A percentile compares a stretch with the other conserved stretches of the same genome.
Evolutionary conservation across 2,329 filamentous ascomycete genomes (phyloP).

Genomic region (Penicillium sclerotiorum): DNA sequence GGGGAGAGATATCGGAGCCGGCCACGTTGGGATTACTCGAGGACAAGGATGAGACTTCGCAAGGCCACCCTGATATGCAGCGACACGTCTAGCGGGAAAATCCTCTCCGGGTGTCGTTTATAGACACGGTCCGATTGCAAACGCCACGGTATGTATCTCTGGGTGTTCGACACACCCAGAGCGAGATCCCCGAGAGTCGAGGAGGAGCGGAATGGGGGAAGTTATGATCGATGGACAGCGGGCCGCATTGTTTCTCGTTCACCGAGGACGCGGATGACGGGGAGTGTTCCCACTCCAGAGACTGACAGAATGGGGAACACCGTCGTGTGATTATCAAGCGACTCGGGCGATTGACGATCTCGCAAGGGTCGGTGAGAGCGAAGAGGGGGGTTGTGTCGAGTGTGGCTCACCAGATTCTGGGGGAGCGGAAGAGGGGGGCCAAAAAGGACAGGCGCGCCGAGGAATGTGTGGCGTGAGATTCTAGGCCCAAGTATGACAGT

Average conservation of each 20-base stretch:
- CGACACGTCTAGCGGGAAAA: constrained; percentile 4
- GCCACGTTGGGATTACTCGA: neutral
- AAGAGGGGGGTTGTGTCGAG: constrained; percentile 52
- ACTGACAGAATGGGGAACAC: neutral
- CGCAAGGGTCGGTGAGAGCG: too few species aligned
- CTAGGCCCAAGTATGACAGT: constrained; percentile 15
- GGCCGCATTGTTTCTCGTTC: constrained; percentile 27
- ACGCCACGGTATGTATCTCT: constrained; percentile 20
- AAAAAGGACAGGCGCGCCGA: constrained; percentile 4
- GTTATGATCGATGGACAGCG: constrained; percentile 22
- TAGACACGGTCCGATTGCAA: constrained; percentile 18
- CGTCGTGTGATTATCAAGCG: neutral
- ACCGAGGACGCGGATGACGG: constrained; percentile 14
- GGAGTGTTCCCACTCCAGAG: neutral
- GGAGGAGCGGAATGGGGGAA: constrained; percentile 17
- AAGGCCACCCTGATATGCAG: constrained; percentile 2
- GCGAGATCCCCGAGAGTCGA: constrained; percentile 15
- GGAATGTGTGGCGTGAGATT: constrained; percentile 1
- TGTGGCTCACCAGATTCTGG: constrained; percentile 44
- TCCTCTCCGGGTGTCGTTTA: constrained; percentile 4
- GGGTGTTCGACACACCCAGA: constrained; percentile 8
- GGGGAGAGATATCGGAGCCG: neutral
- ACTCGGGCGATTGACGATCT: neutral
- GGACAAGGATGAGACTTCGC: constrained; percentile 9
- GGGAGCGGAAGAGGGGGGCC: constrained; percentile 63